These are phyloP conservation scores for Ophiostoma angusticollis DNA, from an alignment of 2,329 filamentous ascomycete species.

Conservation along the genomic window DNA sequence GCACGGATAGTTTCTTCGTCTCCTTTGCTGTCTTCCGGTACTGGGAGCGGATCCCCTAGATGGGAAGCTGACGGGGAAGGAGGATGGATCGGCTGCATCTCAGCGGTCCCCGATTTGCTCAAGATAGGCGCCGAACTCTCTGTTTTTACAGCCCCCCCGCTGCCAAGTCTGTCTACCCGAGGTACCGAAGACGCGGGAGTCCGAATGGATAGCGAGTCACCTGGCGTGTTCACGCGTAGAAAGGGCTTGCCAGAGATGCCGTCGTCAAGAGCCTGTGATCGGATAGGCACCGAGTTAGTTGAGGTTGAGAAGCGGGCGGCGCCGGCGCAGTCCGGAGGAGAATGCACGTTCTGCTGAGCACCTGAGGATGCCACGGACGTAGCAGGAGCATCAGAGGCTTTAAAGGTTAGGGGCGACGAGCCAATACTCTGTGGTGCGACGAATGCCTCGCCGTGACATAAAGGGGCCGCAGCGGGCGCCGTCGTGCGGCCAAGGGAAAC, in stretches of 20 bases:
- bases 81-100: too few species aligned
- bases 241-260: slow-evolving; percentile 45
- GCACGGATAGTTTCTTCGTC: background rate
- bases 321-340: too few species aligned
- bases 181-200: slow-evolving; percentile 18
- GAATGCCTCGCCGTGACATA: background rate
- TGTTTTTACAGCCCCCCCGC: too few species aligned
- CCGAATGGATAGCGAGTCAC: slow-evolving; percentile 18
- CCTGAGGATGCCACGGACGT: too few species aligned
- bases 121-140: background rate
- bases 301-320: too few species aligned
- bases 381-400: too few species aligned
- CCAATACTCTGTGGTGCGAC: background rate
- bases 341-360: too few species aligned
- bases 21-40: background rate
- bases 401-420: too few species aligned
- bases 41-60: background rate
- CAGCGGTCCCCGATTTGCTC: too few species aligned
- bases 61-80: background rate
- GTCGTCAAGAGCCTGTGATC: slow-evolving; percentile 26
- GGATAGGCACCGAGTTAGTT: slow-evolving; percentile 11
- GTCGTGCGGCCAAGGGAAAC: slow-evolving; percentile 14
- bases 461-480: background rate
- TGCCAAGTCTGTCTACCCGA: too few species aligned
- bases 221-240: slow-evolving; percentile 29